phyloP scores from a whole-genome alignment of 345 rosid species.

The Salix brachista region DNA sequence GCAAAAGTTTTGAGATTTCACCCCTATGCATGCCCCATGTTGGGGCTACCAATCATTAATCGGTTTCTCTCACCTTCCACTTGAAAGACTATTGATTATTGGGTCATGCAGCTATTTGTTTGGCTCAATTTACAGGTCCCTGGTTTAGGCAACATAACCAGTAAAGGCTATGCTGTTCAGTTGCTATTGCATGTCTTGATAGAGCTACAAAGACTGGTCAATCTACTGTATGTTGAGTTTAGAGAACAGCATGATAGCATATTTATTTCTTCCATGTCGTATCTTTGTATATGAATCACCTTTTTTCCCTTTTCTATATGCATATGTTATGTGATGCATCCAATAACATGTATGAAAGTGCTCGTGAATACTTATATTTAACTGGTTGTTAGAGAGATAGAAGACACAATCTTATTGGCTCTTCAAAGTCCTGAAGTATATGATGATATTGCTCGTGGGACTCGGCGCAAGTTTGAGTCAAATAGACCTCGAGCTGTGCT shows the following conservation, averaged over 20 bases:
- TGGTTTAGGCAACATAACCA: neutral
- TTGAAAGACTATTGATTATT: neutral
- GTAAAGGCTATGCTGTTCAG: neutral
- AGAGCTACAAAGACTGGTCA: neutral
- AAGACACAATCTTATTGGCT: conserved; percentile 81
- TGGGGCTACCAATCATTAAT: neutral
- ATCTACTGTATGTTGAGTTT: neutral
- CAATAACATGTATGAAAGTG: neutral
- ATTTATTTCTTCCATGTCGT: neutral
- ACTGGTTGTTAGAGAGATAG: conserved; percentile 63
- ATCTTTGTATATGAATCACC: neutral
- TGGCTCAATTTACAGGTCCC: neutral
- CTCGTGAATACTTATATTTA: neutral
- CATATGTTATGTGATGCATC: neutral
- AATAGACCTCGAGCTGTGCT: conserved; percentile 93
- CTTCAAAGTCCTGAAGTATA: conserved; percentile 80
- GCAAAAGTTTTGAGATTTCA: neutral
- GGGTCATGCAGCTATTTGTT: neutral
- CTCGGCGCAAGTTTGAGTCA: conserved; percentile 78
- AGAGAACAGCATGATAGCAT: neutral
- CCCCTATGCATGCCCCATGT: neutral
- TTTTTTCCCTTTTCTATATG: neutral
- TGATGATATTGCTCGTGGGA: conserved; percentile 88
- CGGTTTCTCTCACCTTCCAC: neutral
- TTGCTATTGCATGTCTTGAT: neutral